Conservation (phyloP, 2,329 filamentous ascomycete species). For the Sporothrix phasma region DNA sequence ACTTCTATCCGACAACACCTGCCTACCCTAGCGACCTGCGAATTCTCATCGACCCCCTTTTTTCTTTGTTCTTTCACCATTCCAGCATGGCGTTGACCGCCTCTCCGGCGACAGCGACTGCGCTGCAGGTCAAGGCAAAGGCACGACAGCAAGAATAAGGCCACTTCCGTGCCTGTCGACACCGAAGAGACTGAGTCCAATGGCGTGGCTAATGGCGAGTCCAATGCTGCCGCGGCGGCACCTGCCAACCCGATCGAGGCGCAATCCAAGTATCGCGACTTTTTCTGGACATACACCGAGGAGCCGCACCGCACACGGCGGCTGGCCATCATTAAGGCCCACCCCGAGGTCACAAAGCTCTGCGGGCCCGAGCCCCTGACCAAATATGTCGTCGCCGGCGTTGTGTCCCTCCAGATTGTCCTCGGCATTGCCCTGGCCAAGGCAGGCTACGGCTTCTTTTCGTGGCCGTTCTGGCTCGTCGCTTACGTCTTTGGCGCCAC, state of each 20-base stretch:
- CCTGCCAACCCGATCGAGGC: conserved; percentile 29
- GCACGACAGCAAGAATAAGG: neutral
- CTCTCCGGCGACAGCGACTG: conserved; percentile 5
- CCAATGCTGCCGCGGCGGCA: conserved; percentile 7
- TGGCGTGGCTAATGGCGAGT: neutral
- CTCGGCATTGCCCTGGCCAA: conserved; percentile 69
- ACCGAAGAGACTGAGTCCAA: neutral
- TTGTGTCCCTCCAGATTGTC: conserved; percentile 71
- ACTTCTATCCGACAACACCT: neutral
- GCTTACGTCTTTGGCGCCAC: conserved; percentile 91
- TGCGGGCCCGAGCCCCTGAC: conserved; percentile 93
- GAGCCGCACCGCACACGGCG: conserved; percentile 88
- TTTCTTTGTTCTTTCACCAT: no score
- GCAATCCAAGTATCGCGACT: conserved; percentile 44
- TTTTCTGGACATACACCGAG: conserved; percentile 99
- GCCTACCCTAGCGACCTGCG: neutral
- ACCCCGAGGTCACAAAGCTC: conserved; percentile 94
- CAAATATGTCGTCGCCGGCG: conserved; percentile 78
- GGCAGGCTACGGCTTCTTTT: conserved; percentile 57
- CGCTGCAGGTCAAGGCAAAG: neutral
- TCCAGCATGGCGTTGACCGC: conserved; percentile 9
- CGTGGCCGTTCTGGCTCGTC: conserved; percentile 73
- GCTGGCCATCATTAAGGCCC: conserved; percentile 92
- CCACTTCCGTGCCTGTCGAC: neutral
- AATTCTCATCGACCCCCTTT: neutral